Evolutionary conservation across 345 rosid species (phyloP).

Genomic region (Arabis alpina): DNA sequence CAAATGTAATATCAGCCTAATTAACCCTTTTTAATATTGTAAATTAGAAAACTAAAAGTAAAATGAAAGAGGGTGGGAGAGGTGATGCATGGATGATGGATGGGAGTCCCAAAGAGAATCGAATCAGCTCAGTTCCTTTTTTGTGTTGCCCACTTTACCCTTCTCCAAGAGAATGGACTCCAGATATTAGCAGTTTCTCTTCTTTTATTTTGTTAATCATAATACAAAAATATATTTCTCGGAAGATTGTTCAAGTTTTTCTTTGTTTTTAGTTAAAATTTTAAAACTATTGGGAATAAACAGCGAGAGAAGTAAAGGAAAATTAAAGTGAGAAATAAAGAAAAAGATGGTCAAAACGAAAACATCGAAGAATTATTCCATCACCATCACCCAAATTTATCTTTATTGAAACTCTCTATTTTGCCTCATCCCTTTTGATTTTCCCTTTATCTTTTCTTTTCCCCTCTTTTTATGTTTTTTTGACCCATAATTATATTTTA

Average conservation of each 20-base stretch:
- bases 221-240: constrained; percentile 4
- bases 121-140: constrained; percentile 46
- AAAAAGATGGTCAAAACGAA: constrained; percentile 52
- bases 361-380: constrained; percentile 50
- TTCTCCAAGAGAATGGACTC: constrained; percentile 53
- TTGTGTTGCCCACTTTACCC: constrained; percentile 40
- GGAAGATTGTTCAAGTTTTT: constrained; percentile 8
- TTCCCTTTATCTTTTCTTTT: constrained; percentile 46
- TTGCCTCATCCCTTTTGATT: constrained; percentile 47
- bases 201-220: constrained; percentile 23
- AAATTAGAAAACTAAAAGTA: constrained; percentile 13
- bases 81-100: constrained; percentile 53
- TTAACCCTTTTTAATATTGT: background rate
- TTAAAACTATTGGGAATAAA: constrained; percentile 13
- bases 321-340: constrained; percentile 46
- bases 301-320: constrained; percentile 36
- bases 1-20: too few relatives aligned
- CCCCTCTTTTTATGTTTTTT: constrained; percentile 47
- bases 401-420: constrained; percentile 53
- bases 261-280: constrained; percentile 1
- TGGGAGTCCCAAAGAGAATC: constrained; percentile 50
- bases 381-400: constrained; percentile 49
- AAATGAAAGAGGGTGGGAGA: constrained; percentile 30
- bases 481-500: constrained; percentile 33
- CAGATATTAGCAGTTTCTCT: constrained; percentile 38